Evolutionary conservation across 768 basidiomycete species (phyloP), one percentile per base, ranked within the genome.

Genomic region (Termitomyces sp.): DNA sequence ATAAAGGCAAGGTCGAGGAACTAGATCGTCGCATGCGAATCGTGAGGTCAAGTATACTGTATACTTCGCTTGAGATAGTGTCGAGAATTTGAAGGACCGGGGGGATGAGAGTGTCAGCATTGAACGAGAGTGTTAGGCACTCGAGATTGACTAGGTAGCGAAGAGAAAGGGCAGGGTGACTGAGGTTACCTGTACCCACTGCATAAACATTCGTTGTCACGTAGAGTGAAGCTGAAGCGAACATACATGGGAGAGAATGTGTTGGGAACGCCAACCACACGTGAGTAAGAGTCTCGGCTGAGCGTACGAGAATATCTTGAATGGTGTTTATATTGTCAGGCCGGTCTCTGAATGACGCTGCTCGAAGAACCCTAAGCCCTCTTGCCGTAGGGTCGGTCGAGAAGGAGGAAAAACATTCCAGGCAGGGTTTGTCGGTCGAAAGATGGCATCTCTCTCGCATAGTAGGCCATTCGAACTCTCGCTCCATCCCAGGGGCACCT

Each of bases 181-280:
- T 4, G 6, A 5, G 8, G 24, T 36, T 24, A 22, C 32, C 44
- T 39, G n/a, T 9, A 32, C 18, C 22, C 16, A 14, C 7, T 40
- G 8, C n/a, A 37, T 46, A 3, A n/a, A 27, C 16, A 12, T 34
- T 16, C 13, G 2, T n/a, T 4, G 5, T 0, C 24, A 22, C 8
- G 30, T 3, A 33, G 22, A 34, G 24, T 9, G 24, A 27, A 12
- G n/a, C 3, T 4, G 20, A 33, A 18, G 4, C 6, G 30, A 30
- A 32, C 47, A 33, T 55, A 55, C 53, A 55, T 36, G 53, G 54
- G n/a, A 55, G 33, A 3, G 54, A 55, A 36, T 55, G 44, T 18
- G 44, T 36, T 24, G 44, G 34, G 34, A 55, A 55, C 16, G 44
- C 54, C 18, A 55, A 13, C 54, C 54, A 55, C 9, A 47, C 44